Evolutionary conservation across 371 early-diverging fungal genomes (phyloP), one percentile per base, ranked within the genome.

Genomic region (Nematocida sp.): DNA sequence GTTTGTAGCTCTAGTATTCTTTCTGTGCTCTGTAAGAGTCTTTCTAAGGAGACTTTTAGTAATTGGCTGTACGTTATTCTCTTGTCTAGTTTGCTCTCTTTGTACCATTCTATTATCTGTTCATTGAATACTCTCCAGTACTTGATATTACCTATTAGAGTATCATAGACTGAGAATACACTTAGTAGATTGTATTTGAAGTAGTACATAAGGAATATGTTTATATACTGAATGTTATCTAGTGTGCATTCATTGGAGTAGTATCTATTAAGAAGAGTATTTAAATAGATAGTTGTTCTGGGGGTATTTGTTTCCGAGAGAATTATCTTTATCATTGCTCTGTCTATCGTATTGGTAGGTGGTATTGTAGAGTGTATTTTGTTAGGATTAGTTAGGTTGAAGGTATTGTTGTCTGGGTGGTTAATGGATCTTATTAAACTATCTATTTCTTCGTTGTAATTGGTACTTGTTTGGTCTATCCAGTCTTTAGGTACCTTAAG

Each of bases 41-140:
- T 38, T 32, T 65, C 58, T n/a, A 61, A 25, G 31, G 58, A 11
- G 21, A 35, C 43, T 7, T 51, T 52, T 21, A 58, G 62, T n/a
- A 62, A 17, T 7, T 60, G 55, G 7, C 58, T 37, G 15, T 60
- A 48, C 19, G 32, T 41, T 5, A 5, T 37, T 45, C 43, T 47
- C n/a, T 19, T 60, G 48, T 60, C 45, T 4, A 49, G 27, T 19
- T 17, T 34, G 38, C 60, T 49, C 34, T 60, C 46, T 27, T 49
- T 46, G 41, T 34, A 25, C 74, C 74, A 70, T 23, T 57, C 58
- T 3, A 70, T n/a, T 9, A 70, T 70, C 31, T 70, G 74, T 38
- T 70, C 74, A 34, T 70, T 70, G 25, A 70, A 57, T 4, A 70
- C 74, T 47, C 60, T 70, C 74, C 74, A 70, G 61, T 70, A 61